Evolutionary conservation across 768 basidiomycete genomes (phyloP), one percentile per base, ranked within the genome.

Genomic region (Suillus spraguei): DNA sequence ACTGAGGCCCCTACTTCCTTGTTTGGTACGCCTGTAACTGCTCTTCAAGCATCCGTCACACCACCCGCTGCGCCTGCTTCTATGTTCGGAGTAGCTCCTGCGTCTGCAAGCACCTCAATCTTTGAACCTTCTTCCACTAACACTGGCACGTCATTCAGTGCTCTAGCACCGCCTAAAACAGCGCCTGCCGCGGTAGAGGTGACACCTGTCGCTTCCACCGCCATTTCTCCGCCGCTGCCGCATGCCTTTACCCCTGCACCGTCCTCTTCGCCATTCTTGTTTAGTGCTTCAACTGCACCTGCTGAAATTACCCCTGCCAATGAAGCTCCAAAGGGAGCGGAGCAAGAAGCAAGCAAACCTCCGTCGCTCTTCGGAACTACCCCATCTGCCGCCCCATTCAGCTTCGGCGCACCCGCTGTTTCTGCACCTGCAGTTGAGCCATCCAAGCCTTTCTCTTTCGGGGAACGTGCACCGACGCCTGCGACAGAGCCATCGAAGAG

Each of bases 401-500:
- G 39, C 38, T 60, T 58, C 41, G 59, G 54, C 28, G 39, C 55
- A 4, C 56, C 69, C 16, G 39, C 39, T 6, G 56, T 58, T 41
- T 16, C 56, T 58, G 56, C 39, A 58, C 39, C 56, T 41, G 39
- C 6, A 28, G 24, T 24, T 39, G 56, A 58, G 24, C 17, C 39
- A 7, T 58, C 56, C 39, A 58, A 58, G 24, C 22, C 39, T 20
- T 75, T 78, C 59, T 53, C 67, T n/a, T 79, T 79, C 41, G 74
- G 72, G 42, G 62, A 62, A 53, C 65, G 76, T 0, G 39, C 17
- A 10, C 59, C 74, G 13, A 62, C 50, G 14, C 17, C 64, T 17
- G 54, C 68, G 16, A 54, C 71, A 5, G 74, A 77, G 35, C 68
- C 75, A 8, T 71, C 78, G 20, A 78, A 78, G 61, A 67, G 64